Conservation (phyloP, 2,329 filamentous ascomycete genomes). For the Fusarium sp. region DNA sequence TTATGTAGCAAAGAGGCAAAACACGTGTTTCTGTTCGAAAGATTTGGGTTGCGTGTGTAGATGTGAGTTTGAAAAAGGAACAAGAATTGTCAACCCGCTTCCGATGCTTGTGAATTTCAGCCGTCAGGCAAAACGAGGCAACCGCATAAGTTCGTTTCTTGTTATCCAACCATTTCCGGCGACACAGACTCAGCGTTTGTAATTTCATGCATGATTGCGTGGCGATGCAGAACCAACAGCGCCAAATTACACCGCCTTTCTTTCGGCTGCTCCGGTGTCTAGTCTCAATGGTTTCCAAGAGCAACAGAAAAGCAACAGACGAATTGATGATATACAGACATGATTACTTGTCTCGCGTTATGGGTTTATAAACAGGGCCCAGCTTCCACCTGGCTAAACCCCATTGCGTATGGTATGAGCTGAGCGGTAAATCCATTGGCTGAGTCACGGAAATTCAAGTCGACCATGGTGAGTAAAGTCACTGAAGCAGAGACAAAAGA, state of each 20-base stretch:
- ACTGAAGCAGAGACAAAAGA: background rate
- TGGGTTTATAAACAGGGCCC: rapidly evolving
- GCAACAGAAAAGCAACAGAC: rapidly evolving
- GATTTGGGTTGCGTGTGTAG: rapidly evolving
- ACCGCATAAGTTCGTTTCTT: background rate
- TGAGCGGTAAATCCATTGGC: rapidly evolving
- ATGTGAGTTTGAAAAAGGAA: background rate
- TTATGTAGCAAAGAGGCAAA: background rate
- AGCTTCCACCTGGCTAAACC: rapidly evolving
- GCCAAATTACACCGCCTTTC: rapidly evolving
- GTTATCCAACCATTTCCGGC: background rate
- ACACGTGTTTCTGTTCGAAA: rapidly evolving
- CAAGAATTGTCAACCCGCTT: background rate
- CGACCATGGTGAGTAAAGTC: background rate
- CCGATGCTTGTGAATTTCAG: background rate
- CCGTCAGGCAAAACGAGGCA: rapidly evolving
- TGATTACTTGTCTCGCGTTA: rapidly evolving
- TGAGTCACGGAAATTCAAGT: rapidly evolving
- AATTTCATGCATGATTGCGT: background rate
- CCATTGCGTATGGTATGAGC: rapidly evolving
- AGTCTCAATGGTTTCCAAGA: rapidly evolving
- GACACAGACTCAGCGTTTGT: background rate
- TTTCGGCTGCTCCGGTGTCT: background rate
- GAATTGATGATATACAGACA: rapidly evolving
- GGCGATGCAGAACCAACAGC: background rate